phyloP scores from a whole-genome alignment of 768 basidiomycete species.

The Sarcodon aspratus region DNA sequence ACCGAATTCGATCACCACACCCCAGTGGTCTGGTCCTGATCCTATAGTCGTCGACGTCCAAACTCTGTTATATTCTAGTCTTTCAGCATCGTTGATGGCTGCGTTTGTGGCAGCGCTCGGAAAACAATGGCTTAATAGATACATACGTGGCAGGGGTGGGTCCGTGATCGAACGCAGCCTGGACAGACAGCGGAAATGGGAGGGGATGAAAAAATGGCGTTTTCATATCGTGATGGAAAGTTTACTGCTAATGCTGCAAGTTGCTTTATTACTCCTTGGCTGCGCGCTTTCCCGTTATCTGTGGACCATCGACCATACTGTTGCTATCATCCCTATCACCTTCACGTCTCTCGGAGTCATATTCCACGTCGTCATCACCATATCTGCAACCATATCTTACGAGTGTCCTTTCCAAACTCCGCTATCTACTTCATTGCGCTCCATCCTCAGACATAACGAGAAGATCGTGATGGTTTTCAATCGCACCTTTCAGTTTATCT shows the following conservation, averaged over 20 bases:
- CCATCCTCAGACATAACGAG: background rate
- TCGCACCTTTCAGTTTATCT: background rate
- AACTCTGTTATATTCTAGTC: conserved; percentile 8
- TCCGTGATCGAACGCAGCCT: conserved; percentile 7
- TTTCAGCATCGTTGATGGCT: conserved; percentile 6
- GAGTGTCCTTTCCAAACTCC: background rate
- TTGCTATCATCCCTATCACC: conserved; percentile 6
- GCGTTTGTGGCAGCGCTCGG: conserved; percentile 9
- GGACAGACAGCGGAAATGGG: conserved; percentile 7
- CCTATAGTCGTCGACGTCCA: conserved; percentile 5
- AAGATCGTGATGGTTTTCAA: background rate
- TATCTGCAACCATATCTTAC: background rate
- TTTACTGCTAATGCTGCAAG: conserved; percentile 7
- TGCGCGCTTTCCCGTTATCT: conserved; percentile 4
- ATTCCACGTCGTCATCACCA: conserved; percentile 4
- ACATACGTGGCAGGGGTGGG: background rate
- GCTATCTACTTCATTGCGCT: background rate
- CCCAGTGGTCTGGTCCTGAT: conserved; percentile 5
- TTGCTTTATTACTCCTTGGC: conserved; percentile 8
- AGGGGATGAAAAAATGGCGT: conserved; percentile 8
- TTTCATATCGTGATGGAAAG: conserved; percentile 6
- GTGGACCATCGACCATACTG: conserved; percentile 2
- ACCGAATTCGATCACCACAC: too few relatives aligned
- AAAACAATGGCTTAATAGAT: conserved; percentile 8
- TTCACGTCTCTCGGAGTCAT: background rate